Conservation (phyloP, 225 moss, liverwort and hornwort species). For the Straminergon stramineum region DNA sequence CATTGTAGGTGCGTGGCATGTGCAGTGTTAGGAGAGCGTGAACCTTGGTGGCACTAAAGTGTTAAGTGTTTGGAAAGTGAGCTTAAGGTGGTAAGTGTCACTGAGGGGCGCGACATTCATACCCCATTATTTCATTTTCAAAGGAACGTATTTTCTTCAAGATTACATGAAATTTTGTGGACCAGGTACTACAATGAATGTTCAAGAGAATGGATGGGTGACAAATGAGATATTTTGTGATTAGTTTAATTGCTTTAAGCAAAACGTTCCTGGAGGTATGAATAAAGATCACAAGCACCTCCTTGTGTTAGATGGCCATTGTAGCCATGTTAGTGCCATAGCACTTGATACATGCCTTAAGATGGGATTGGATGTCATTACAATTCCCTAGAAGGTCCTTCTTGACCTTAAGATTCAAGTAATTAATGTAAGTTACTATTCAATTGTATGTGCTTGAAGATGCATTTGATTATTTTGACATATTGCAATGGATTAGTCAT, state of each 20-base stretch:
- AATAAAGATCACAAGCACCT: neutral
- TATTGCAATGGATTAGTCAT: neutral
- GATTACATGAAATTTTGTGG: neutral
- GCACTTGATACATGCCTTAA: neutral
- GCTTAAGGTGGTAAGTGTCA: too few species aligned
- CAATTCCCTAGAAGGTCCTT: neutral
- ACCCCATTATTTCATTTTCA: neutral
- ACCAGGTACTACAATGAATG: neutral
- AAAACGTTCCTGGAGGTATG: neutral
- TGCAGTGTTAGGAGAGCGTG: too few species aligned
- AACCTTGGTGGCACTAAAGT: too few species aligned
- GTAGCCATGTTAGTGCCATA: neutral
- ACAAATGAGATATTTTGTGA: neutral
- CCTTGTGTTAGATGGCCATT: neutral
- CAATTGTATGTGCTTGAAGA: neutral
- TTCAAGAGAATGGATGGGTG: neutral
- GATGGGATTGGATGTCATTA: neutral
- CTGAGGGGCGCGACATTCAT: too few species aligned
- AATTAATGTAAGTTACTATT: neutral
- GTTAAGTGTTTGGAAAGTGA: too few species aligned
- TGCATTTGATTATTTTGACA: neutral
- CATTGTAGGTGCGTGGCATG: too few species aligned
- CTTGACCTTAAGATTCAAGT: neutral
- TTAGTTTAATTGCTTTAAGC: neutral
- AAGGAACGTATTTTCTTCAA: neutral